Evolutionary conservation across 257 asterid genomes (phyloP), one percentile per base, ranked within the genome.

Genomic region (Osmanthus fragrans): DNA sequence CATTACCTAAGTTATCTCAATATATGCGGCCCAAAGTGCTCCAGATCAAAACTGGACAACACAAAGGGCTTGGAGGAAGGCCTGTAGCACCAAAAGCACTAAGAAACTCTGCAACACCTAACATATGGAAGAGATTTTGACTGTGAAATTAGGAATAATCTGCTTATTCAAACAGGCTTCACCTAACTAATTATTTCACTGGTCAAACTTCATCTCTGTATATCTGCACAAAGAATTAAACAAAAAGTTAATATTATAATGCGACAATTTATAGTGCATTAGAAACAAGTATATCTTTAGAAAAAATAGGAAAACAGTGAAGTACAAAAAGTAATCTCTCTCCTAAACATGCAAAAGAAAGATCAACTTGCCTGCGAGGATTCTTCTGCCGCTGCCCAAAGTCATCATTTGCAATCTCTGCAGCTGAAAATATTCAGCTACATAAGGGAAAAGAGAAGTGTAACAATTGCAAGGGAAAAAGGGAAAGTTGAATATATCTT

Each of bases 151-250:
- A 72, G 77, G 73, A 80, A 80, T 80, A 71, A 81, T 78, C 85
- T 73, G 90, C 87, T 84, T 86, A 90, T 88, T 86, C 79, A 86
- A 85, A 84, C 80, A 79, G 76, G 74, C 37, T 78, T 88, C 82
- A 69, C 79, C 86, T n/a, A 82, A 67, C 79, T 34, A 80, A 70
- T 74, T 60, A 84, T 80, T 86, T 94, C 96, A 92, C 87, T 87
- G 92, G 85, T 89, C 96, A 73, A 94, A 94, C 81, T 91, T 91
- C 99, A 94, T 94, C 87, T 91, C 97, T 30, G 97, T 88, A 81
- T 94, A 94, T 91, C 98, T 94, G 94, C 88, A 84, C 51, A 54
- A 63, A 79, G 47, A 21, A 73, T 11, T 2, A 25, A 60, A 32
- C 49, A 12, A 72, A 73, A 42, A 42, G 4, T 76, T 10, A 73